Evolutionary conservation across 2,329 filamentous ascomycete genomes (phyloP).

Genomic region (Aspergillus sp.): DNA sequence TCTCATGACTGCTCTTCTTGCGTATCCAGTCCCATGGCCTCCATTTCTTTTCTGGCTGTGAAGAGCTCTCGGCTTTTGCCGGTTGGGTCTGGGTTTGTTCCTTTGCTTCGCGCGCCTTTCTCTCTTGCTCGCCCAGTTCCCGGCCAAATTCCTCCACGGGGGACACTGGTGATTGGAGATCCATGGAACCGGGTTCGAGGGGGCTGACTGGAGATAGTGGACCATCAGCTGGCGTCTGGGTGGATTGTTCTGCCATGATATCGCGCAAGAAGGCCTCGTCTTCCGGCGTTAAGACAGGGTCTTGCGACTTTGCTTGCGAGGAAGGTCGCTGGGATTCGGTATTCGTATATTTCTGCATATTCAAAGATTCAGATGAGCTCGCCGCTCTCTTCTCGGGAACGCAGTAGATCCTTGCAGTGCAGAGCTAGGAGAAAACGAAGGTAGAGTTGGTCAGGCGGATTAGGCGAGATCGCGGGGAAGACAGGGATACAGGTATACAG

Average conservation of each 20-base stretch:
- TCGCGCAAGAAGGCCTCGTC: conserved; percentile 57
- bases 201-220: conserved; percentile 19
- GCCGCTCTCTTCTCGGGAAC: too few relatives aligned
- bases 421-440: neutral
- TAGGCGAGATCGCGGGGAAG: neutral
- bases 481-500: too few relatives aligned
- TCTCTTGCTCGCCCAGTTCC: conserved; percentile 29
- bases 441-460: neutral
- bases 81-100: conserved; percentile 8
- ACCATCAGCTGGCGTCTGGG: neutral
- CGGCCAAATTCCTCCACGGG: conserved; percentile 43
- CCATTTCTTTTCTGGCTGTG: conserved; percentile 27
- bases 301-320: conserved; percentile 29
- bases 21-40: conserved; percentile 40
- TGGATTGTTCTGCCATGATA: conserved; percentile 40
- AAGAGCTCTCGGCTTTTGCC: conserved; percentile 16
- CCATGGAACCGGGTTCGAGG: conserved; percentile 45
- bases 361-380: conserved; percentile 3
- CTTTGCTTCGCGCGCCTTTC: conserved; percentile 30
- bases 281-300: conserved; percentile 56
- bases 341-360: conserved; percentile 44
- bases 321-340: conserved; percentile 38
- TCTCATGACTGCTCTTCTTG: conserved; percentile 33
- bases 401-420: neutral
- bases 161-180: conserved; percentile 50